A percentile compares a stretch with the other conserved stretches of the same genome.
Evolutionary conservation across 495 filamentous ascomycete genomes (phyloP).

Genomic region (Lindgomyces ingoldianus): DNA sequence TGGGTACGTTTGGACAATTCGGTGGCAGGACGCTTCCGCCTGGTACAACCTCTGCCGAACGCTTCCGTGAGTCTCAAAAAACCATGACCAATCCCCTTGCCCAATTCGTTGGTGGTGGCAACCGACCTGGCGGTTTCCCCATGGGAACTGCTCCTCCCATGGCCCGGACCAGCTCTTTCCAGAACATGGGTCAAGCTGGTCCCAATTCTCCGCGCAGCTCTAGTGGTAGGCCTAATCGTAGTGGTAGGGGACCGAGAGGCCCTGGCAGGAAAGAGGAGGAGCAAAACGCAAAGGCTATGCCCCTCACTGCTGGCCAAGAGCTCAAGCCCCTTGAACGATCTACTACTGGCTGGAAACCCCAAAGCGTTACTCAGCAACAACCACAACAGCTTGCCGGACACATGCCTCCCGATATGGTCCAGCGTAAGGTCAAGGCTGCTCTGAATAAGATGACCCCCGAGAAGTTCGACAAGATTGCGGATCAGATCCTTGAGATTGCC

Average conservation of each 20-base stretch:
- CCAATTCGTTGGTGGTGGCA: constrained; percentile 32
- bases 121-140: constrained; percentile 63
- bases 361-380: constrained; percentile 56
- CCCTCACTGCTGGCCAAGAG: constrained; percentile 77
- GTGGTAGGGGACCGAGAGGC: constrained; percentile 49
- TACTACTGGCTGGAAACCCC: constrained; percentile 85
- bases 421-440: constrained; percentile 96
- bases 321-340: constrained; percentile 75
- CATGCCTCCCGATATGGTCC: constrained; percentile 88
- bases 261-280: constrained; percentile 59
- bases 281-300: constrained; percentile 77
- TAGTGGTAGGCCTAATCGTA: constrained; percentile 49
- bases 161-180: constrained; percentile 58
- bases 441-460: constrained; percentile 99
- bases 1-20: constrained; percentile 65
- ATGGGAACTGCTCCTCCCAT: constrained; percentile 51
- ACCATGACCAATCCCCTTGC: constrained; percentile 60
- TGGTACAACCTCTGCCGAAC: constrained; percentile 66
- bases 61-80: constrained; percentile 53
- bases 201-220: constrained; percentile 65
- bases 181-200: constrained; percentile 49
- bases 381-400: constrained; percentile 60
- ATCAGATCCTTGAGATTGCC: constrained; percentile 90
- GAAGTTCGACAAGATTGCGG: constrained; percentile 94
- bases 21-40: constrained; percentile 59